Conservation (phyloP, 169 alveolate species). For the Cryptosporidium parvum region DNA sequence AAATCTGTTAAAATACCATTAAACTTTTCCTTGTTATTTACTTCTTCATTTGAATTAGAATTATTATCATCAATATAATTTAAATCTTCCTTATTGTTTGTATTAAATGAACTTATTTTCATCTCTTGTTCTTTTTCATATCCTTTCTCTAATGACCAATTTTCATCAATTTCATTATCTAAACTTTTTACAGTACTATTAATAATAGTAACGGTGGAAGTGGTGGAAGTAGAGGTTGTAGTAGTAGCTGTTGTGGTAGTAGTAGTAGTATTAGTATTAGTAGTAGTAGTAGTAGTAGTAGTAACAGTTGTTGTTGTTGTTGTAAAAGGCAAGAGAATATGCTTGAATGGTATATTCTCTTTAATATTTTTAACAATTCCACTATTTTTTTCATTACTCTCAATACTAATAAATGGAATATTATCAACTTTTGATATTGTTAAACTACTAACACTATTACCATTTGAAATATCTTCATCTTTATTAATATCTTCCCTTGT, state of each 20-base stretch:
- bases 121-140: background rate
- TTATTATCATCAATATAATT: background rate
- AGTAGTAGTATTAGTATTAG: background rate
- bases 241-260: background rate
- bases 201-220: no score
- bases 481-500: background rate
- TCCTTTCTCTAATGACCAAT: background rate
- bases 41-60: background rate
- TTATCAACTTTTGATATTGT: background rate
- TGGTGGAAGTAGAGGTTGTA: background rate
- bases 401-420: constrained; percentile 2
- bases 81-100: background rate
- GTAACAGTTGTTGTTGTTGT: background rate
- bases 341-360: background rate
- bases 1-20: background rate
- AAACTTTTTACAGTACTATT: no score
- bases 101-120: background rate
- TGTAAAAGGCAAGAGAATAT: background rate
- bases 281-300: background rate
- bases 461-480: background rate
- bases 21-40: background rate
- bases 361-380: constrained; percentile 8
- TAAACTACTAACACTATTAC: constrained; percentile 1
- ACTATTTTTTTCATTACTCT: background rate
- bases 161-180: background rate